Conservation (phyloP, 345 rosid species). For the Citrus unshiu region DNA sequence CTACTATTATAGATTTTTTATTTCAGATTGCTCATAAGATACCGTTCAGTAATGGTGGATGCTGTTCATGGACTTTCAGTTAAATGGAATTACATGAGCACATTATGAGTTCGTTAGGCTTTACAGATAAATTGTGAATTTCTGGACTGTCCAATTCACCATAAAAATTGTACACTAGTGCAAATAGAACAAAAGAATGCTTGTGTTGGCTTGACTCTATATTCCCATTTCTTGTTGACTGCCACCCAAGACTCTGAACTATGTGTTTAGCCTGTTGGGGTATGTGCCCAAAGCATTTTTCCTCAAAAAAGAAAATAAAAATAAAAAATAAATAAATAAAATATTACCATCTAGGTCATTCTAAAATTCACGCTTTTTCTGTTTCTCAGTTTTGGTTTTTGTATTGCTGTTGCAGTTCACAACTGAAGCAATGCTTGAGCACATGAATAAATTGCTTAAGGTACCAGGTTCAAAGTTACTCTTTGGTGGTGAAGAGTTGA, state of each 20-base stretch:
- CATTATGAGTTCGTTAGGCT: background rate
- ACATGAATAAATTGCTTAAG: slow-evolving; percentile 68
- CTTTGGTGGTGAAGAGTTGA: slow-evolving; percentile 76
- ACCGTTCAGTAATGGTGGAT: background rate
- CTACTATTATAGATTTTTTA: background rate
- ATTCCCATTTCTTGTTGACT: background rate
- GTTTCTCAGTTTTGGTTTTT: background rate
- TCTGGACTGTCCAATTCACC: background rate
- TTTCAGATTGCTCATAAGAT: background rate
- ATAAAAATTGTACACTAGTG: background rate
- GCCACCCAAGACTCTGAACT: too few species aligned
- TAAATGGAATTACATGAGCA: background rate
- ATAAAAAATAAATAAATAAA: too few species aligned
- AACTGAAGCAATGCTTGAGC: slow-evolving; percentile 86
- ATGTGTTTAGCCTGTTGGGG: too few species aligned
- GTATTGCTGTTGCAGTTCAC: slow-evolving; percentile 48
- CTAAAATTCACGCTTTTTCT: background rate
- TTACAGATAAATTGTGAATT: background rate
- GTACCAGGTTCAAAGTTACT: slow-evolving; percentile 84
- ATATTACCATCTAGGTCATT: background rate
- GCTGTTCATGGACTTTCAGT: background rate
- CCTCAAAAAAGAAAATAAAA: too few species aligned
- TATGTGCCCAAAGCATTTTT: background rate
- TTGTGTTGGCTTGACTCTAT: background rate
- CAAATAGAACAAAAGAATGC: background rate